phyloP scores from a whole-genome alignment of 371 early-diverging fungal species.

The Pancytospora epiphaga region DNA sequence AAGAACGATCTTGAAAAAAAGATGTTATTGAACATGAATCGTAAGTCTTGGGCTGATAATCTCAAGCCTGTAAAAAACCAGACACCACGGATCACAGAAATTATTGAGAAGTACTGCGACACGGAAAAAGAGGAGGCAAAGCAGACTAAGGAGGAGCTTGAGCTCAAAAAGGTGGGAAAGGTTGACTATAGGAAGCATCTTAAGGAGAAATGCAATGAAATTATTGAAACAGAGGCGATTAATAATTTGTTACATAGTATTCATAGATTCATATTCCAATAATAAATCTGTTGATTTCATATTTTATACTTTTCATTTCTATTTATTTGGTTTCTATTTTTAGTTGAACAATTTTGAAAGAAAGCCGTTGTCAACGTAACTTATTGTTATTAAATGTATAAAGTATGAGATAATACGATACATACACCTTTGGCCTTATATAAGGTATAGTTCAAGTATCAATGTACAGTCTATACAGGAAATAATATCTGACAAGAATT shows the following conservation, averaged over 20 bases:
- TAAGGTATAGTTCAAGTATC: too few species aligned
- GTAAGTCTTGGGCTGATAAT: slow-evolving; percentile 96
- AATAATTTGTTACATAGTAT: slow-evolving; percentile 55
- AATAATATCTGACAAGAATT: too few species aligned
- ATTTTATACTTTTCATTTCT: too few species aligned
- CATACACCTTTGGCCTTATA: too few species aligned
- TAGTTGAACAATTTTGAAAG: too few species aligned
- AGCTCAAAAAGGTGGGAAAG: slow-evolving; percentile 54
- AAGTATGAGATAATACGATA: too few species aligned
- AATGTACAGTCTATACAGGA: too few species aligned
- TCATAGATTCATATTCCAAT: slow-evolving; percentile 54
- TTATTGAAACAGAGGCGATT: slow-evolving; percentile 50
- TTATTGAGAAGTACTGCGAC: slow-evolving; percentile 50
- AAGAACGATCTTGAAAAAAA: slow-evolving; percentile 95
- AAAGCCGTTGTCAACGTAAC: too few species aligned
- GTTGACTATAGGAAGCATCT: slow-evolving; percentile 56
- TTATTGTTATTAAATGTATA: too few species aligned
- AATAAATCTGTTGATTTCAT: slow-evolving; percentile 9
- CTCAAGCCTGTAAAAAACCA: slow-evolving; percentile 73
- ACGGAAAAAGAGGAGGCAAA: slow-evolving; percentile 50
- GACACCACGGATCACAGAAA: slow-evolving; percentile 62
- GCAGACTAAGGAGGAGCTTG: slow-evolving; percentile 48
- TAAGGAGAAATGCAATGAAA: slow-evolving; percentile 50
- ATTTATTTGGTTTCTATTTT: too few species aligned
- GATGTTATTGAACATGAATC: slow-evolving; percentile 93